Percentiles rank a stretch among this genome's conserved stretches.
Evolutionary conservation across 116 monocot genomes (phyloP).

Genomic region (Posidonia oceanica): DNA sequence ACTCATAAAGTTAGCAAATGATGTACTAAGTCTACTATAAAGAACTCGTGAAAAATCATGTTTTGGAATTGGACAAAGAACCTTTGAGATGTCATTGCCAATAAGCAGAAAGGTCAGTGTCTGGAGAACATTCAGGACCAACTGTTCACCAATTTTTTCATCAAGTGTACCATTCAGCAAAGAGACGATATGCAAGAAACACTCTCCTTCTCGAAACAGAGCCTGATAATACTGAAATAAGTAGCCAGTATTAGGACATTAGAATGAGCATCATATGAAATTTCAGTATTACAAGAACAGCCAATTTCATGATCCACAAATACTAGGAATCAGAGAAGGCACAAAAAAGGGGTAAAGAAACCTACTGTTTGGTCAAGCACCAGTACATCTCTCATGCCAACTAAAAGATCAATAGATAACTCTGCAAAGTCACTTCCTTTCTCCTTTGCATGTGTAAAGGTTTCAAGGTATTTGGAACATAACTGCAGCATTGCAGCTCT

Average conservation of each 20-base stretch:
- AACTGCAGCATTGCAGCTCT: conserved; percentile 52
- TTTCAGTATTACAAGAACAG: neutral
- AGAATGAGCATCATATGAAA: too few species aligned
- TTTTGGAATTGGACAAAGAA: conserved; percentile 3
- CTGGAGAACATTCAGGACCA: conserved; percentile 82
- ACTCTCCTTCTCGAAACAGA: conserved; percentile 82
- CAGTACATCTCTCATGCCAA: conserved; percentile 76
- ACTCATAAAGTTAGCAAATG: too few species aligned
- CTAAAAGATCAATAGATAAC: conserved; percentile 72
- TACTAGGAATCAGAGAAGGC: neutral
- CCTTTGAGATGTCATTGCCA: conserved; percentile 79
- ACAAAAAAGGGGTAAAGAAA: neutral
- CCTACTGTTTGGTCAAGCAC: conserved; percentile 51
- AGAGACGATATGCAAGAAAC: conserved; percentile 90
- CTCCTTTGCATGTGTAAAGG: conserved; percentile 84
- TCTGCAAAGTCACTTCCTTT: conserved; percentile 48
- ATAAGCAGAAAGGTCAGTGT: conserved; percentile 66
- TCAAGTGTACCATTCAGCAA: conserved; percentile 76
- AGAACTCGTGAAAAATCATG: neutral
- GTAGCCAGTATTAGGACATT: neutral
- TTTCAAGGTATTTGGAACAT: conserved; percentile 86
- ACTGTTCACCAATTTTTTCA: conserved; percentile 61
- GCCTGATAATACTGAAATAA: conserved; percentile 66
- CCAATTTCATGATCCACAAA: neutral
- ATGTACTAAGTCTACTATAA: too few species aligned